These are phyloP conservation scores for Pinguiococcus pyrenoidosus DNA, from an alignment of 108 stramenopile genomes.

Conservation along the genomic window DNA sequence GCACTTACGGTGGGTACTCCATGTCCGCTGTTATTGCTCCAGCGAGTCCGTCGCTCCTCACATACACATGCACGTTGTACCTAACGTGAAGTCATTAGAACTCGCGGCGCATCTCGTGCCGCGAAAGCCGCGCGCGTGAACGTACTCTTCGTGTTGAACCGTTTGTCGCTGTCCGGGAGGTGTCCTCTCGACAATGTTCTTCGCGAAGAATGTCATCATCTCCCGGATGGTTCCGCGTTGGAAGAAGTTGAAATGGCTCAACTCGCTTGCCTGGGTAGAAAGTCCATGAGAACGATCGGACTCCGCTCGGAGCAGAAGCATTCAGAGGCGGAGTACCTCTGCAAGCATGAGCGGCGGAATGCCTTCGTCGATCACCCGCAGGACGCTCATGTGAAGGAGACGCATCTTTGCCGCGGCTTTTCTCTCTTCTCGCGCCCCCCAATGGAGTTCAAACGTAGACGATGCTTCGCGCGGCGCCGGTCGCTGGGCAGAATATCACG, in stretches of 20 bases:
- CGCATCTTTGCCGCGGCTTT: no score
- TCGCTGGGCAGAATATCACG: no score
- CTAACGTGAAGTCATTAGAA: no score
- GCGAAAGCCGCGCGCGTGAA: background rate
- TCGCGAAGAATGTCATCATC: constrained; percentile 92
- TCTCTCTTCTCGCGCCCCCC: no score
- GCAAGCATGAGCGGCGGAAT: no score
- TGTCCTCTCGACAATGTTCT: constrained; percentile 89
- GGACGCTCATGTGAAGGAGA: no score
- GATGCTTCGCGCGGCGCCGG: no score
- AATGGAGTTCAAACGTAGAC: no score
- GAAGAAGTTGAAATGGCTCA: constrained; percentile 7
- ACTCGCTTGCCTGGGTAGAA: constrained; percentile 3
- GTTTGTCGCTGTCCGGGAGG: constrained; percentile 94
- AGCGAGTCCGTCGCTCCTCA: constrained; percentile 82
- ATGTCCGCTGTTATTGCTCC: constrained; percentile 80
- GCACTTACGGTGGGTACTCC: constrained; percentile 97
- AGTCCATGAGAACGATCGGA: no score
- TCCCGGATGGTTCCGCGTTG: constrained; percentile 63
- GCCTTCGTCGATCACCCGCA: no score
- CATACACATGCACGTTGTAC: constrained; percentile 94
- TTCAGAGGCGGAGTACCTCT: no score
- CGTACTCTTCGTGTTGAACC: constrained; percentile 59
- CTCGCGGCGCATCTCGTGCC: constrained; percentile 29
- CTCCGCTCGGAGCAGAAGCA: no score